A percentile compares a stretch with the other conserved stretches of the same genome.
These are phyloP conservation scores for Amylocystis lapponica DNA, from an alignment of 768 basidiomycete species.

Conservation along the genomic window DNA sequence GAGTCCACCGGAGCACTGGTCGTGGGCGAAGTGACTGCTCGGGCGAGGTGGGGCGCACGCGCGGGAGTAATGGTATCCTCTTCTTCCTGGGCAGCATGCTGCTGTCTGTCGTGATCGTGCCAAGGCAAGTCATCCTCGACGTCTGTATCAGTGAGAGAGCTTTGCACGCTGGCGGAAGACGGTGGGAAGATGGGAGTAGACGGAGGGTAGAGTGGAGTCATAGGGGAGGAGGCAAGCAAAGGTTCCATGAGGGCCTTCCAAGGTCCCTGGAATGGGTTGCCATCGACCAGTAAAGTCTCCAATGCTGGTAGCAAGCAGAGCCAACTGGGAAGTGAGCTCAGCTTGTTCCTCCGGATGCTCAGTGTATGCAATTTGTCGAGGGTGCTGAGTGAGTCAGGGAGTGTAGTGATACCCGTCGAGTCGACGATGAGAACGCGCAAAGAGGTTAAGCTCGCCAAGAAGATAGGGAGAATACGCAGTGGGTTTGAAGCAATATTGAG, in stretches of 20 bases:
- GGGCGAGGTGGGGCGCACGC: slow-evolving; percentile 47
- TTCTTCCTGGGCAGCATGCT: slow-evolving; percentile 37
- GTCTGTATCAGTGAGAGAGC: slow-evolving; percentile 40
- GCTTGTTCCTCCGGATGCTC: slow-evolving; percentile 82
- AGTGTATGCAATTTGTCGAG: slow-evolving; percentile 83
- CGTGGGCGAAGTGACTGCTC: slow-evolving; percentile 40
- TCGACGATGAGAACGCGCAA: slow-evolving; percentile 93
- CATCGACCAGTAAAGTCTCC: slow-evolving; percentile 87
- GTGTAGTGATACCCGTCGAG: slow-evolving; percentile 69
- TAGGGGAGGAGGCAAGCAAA: slow-evolving; percentile 57
- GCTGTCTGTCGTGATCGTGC: slow-evolving; percentile 25
- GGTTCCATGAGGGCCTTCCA: slow-evolving; percentile 90
- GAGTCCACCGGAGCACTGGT: slow-evolving; percentile 13
- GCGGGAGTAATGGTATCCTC: slow-evolving; percentile 72
- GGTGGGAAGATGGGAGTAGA: slow-evolving; percentile 57
- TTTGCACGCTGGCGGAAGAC: slow-evolving; percentile 40
- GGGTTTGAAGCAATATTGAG: slow-evolving; percentile 91
- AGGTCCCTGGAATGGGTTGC: slow-evolving; percentile 91
- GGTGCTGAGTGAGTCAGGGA: slow-evolving; percentile 69
- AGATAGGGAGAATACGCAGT: slow-evolving; percentile 85
- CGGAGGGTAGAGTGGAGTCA: slow-evolving; percentile 58
- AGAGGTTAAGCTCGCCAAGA: slow-evolving; percentile 68
- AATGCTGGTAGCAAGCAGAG: slow-evolving; percentile 80
- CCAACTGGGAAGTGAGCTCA: slow-evolving; percentile 91
- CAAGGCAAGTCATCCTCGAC: slow-evolving; percentile 48